Evolutionary conservation across 306 rosid genomes (phyloP).

Genomic region (Alnus glutinosa): DNA sequence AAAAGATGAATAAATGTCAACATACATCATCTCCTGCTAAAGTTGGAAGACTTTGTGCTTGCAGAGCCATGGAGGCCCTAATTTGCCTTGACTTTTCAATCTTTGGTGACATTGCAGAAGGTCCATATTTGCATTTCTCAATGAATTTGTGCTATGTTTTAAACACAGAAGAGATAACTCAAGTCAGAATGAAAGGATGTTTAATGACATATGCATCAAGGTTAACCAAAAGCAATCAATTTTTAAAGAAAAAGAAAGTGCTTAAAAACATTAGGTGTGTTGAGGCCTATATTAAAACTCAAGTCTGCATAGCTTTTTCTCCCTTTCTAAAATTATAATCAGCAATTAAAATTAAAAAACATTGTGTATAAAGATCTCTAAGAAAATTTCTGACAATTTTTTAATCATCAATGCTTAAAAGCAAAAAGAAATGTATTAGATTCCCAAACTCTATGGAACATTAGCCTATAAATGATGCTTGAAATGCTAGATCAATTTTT

Average conservation of each 20-base stretch:
- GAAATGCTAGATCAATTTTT: not conserved
- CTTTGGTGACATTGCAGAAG: conserved; percentile 77
- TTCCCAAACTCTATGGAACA: not conserved
- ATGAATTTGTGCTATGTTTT: conserved; percentile 81
- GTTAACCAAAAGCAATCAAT: conserved; percentile 10
- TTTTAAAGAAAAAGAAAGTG: not conserved
- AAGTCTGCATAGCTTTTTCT: conserved; percentile 15
- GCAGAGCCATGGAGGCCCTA: conserved; percentile 80
- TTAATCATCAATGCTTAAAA: not conserved
- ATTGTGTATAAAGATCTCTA: not conserved
- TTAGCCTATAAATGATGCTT: not conserved
- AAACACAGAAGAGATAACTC: conserved; percentile 29
- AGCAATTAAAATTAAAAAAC: not conserved
- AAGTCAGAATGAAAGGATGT: conserved; percentile 31
- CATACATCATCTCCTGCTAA: conserved; percentile 64
- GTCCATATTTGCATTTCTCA: conserved; percentile 83
- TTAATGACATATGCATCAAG: conserved; percentile 26
- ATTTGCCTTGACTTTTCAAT: conserved; percentile 82
- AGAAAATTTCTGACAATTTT: not conserved
- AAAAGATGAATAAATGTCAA: not conserved
- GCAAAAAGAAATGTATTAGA: not conserved
- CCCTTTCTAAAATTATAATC: not conserved
- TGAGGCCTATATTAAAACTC: conserved; percentile 18
- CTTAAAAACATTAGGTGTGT: too few relatives aligned
- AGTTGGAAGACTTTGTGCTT: conserved; percentile 62